A percentile compares a stretch with the other conserved stretches of the same genome.
Evolutionary conservation across 306 rosid species (phyloP).

Genomic region (Urtica urens): DNA sequence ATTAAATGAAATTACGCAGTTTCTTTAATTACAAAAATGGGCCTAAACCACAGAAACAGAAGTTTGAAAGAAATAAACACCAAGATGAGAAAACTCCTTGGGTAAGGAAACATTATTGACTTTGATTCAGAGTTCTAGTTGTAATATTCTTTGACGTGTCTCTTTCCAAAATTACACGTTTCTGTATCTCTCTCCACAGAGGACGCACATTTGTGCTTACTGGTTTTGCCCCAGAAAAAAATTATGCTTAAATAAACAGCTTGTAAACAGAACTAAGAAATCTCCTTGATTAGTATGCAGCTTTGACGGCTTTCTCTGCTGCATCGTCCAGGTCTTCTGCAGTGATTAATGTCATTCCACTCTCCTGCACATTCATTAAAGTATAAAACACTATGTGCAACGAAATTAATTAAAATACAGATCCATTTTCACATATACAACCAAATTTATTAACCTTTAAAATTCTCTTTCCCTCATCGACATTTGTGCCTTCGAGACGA

Average conservation of each 20-base stretch:
- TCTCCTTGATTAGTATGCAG: conserved; percentile 39
- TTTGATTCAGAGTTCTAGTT: not conserved
- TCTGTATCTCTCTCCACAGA: conserved; percentile 10
- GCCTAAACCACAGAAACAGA: no score
- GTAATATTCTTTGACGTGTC: not conserved
- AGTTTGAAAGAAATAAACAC: no score
- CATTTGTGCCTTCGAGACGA: conserved; percentile 98
- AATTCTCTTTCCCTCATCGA: conserved; percentile 87
- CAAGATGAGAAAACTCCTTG: no score
- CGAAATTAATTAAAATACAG: not conserved
- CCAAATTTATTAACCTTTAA: conserved; percentile 40
- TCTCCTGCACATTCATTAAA: conserved; percentile 55
- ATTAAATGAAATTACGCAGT: no score
- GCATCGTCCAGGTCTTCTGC: conserved; percentile 99
- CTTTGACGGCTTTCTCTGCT: conserved; percentile 85
- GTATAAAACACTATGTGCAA: not conserved
- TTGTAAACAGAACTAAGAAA: conserved; percentile 10
- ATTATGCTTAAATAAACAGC: conserved; percentile 17
- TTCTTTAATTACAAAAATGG: no score
- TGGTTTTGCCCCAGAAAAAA: conserved; percentile 15
- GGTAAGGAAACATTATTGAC: no score
- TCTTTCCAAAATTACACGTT: conserved; percentile 7
- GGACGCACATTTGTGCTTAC: not conserved
- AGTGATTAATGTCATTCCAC: conserved; percentile 75
- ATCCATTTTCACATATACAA: not conserved